Conservation (phyloP, 2,329 filamentous ascomycete genomes). For the Microcyclospora tardicrescens region DNA sequence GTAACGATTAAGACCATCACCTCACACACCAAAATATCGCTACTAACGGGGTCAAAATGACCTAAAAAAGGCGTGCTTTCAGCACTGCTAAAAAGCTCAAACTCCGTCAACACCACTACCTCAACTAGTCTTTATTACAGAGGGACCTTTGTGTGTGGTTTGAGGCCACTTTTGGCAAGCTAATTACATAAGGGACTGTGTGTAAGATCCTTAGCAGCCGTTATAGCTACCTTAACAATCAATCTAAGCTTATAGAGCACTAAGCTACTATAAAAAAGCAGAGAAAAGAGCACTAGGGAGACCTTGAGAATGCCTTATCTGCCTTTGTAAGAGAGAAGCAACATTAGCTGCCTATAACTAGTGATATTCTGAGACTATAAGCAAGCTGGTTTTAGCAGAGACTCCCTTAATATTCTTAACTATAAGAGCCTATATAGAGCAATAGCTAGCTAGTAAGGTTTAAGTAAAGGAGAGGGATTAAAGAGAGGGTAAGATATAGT, state of each 20-base stretch:
- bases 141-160: background rate
- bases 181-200: background rate
- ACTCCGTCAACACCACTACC: too few relatives aligned
- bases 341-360: background rate
- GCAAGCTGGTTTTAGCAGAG: background rate
- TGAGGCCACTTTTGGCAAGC: background rate
- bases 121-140: too few relatives aligned
- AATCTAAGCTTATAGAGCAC: too few relatives aligned
- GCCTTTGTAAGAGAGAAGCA: background rate
- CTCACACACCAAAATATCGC: too few relatives aligned
- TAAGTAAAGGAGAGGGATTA: background rate
- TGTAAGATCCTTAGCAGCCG: background rate
- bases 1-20: too few relatives aligned
- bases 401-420: background rate
- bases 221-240: background rate
- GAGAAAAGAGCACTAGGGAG: background rate
- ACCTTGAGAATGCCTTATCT: background rate
- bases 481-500: background rate
- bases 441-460: background rate
- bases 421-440: background rate
- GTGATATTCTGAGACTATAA: background rate
- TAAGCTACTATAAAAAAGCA: background rate
- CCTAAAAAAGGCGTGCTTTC: too few relatives aligned
- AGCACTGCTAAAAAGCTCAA: too few relatives aligned
- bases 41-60: too few relatives aligned